Conservation (phyloP, 441 rosid species). For the Populus hybrid region DNA sequence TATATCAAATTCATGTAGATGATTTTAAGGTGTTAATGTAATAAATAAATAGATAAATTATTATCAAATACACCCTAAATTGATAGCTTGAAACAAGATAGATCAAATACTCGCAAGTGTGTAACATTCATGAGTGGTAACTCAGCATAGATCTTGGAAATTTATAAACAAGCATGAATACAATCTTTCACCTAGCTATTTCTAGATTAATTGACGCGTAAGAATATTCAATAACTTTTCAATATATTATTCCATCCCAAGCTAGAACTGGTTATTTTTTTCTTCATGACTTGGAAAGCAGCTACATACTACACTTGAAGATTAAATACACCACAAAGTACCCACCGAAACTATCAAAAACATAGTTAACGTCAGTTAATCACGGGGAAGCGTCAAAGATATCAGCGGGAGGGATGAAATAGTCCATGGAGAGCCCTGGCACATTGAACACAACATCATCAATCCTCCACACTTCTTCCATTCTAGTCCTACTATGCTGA, state of each 20-base stretch:
- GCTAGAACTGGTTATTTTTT: constrained; percentile 5
- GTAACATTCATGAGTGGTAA: too few species aligned
- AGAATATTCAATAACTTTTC: neutral
- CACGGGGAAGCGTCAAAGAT: constrained; percentile 40
- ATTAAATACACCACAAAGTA: constrained; percentile 22
- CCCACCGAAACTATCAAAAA: constrained; percentile 24
- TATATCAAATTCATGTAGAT: too few species aligned
- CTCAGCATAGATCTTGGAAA: too few species aligned
- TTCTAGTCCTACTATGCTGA: constrained; percentile 69
- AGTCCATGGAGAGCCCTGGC: constrained; percentile 72
- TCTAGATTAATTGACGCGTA: neutral
- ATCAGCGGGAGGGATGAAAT: constrained; percentile 91
- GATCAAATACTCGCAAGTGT: too few species aligned
- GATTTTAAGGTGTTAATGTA: too few species aligned
- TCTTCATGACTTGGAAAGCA: constrained; percentile 9
- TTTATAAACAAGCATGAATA: neutral
- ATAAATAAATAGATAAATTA: too few species aligned
- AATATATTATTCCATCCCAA: constrained; percentile 12
- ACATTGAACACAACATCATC: constrained; percentile 92
- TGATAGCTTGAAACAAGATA: too few species aligned
- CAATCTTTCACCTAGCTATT: neutral
- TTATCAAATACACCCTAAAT: too few species aligned
- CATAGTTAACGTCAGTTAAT: constrained; percentile 6
- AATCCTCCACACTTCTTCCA: constrained; percentile 91
- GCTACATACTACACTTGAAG: constrained; percentile 17